Base-by-base conservation (phyloP, 306 rosid genomes). In the Glycine latifolia region DNA sequence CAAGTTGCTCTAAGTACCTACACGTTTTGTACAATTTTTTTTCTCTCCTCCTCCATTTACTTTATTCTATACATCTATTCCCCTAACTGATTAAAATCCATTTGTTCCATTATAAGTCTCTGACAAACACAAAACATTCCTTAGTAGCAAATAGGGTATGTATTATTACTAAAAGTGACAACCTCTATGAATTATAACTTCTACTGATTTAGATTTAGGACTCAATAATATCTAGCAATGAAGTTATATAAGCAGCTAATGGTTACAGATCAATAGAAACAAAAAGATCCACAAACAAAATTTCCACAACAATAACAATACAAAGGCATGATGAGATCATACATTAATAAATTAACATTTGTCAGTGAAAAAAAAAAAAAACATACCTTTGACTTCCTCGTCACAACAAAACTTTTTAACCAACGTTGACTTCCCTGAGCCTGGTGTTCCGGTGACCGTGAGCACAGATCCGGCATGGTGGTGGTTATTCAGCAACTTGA, bases 341-440 rank as follows among this genome's bases (percentile, higher is more conserved):
- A 26, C 31, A 26, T 26, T 26, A 26, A 26, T 26, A 26, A 2
- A 26, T 26, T 26, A 26, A 26, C 31, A 26, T 26, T 26, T 1
- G 31, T 2, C 31, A 26, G 31, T 26, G 1, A 26, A 26, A 26
- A 26, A 26, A 26, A 26, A 26, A 26, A 26, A 26, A 26, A 26
- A 0, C 31, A 26, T 80, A 92, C 92, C 92, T 83, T 46, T 67
- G 5, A 88, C 83, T 12, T 90, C 53, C 12, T 80, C 41, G 43
- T 90, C 89, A 63, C 78, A 82, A 71, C 90, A 90, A n/a, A 92
- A 68, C 76, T 1, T 79, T 37, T 69, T 79, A 7, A 82, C 92
- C 71, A 92, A 81, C 0, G 97, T 85, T 7, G 92, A 81, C 83
- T 90, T 92, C 48, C 94, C 92, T 0, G 83, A 83, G 48, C 94